These are phyloP conservation scores for Stromatinia cepivora DNA, from an alignment of 2,329 filamentous ascomycete species.

Conservation along the genomic window DNA sequence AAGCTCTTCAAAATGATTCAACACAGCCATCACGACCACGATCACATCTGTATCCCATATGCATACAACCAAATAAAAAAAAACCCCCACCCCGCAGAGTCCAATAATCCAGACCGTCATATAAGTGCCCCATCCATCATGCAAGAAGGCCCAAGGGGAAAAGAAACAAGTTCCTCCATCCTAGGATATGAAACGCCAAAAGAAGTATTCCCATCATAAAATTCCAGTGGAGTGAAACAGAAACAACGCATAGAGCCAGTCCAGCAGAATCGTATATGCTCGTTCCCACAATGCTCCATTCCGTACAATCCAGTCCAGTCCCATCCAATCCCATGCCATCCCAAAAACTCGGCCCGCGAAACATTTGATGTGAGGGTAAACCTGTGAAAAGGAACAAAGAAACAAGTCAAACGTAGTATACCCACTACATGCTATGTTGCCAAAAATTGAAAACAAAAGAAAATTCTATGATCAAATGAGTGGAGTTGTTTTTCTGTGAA, in stretches of 20 bases:
- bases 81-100: neutral
- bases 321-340: conserved; percentile 12
- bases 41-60: neutral
- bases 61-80: neutral
- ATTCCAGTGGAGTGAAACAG: conserved; percentile 2
- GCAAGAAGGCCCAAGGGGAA: neutral
- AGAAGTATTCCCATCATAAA: conserved; percentile 3
- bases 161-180: neutral
- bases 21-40: neutral
- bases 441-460: neutral
- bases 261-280: conserved; percentile 13
- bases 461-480: conserved; percentile 3
- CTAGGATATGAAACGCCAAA: conserved; percentile 15
- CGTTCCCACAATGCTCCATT: conserved; percentile 2
- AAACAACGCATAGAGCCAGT: conserved; percentile 13
- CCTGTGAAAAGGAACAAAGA: neutral
- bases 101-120: conserved; percentile 16
- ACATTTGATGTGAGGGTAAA: conserved; percentile 3
- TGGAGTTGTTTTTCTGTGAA: neutral
- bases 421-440: neutral
- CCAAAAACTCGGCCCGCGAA: conserved; percentile 16
- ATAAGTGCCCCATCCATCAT: conserved; percentile 9
- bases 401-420: neutral
- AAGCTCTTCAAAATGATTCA: neutral
- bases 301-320: conserved; percentile 3